Conservation (phyloP, 2,329 filamentous ascomycete species). For the Aureobasidium sp. region DNA sequence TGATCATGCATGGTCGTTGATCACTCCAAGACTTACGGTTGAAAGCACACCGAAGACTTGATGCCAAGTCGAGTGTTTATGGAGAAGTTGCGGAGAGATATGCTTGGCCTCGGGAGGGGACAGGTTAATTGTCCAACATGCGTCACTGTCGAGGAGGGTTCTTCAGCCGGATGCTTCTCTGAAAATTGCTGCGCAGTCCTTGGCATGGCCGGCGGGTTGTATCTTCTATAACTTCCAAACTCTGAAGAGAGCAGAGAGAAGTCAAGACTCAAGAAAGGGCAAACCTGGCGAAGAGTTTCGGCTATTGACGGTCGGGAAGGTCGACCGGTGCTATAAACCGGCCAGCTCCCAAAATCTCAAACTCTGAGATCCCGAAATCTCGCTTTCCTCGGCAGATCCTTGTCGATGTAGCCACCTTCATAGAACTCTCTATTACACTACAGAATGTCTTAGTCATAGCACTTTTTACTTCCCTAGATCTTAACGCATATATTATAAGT, state of each 20-base stretch:
- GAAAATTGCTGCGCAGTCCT: not conserved
- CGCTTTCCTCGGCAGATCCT: no score
- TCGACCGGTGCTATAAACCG: no score
- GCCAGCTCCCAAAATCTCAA: no score
- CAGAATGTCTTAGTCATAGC: no score
- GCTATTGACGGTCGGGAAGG: no score
- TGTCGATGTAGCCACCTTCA: no score
- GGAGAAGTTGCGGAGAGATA: not conserved
- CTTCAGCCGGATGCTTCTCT: not conserved
- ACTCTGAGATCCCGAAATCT: no score
- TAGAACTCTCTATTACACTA: no score
- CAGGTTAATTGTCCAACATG: not conserved
- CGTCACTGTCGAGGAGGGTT: not conserved
- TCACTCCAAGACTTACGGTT: not conserved
- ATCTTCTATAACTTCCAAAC: not conserved
- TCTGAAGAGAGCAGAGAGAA: not conserved
- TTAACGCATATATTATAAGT: no score
- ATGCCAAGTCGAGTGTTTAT: not conserved
- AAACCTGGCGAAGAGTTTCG: not conserved
- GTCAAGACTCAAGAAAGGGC: not conserved
- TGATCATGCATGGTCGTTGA: not conserved
- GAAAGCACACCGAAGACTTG: slow-evolving; percentile 1
- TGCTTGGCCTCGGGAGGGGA: not conserved
- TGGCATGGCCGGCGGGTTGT: not conserved
- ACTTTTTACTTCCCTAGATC: no score